Conservation (phyloP, 495 filamentous ascomycete genomes). For the Tetracladium marchalianum region DNA sequence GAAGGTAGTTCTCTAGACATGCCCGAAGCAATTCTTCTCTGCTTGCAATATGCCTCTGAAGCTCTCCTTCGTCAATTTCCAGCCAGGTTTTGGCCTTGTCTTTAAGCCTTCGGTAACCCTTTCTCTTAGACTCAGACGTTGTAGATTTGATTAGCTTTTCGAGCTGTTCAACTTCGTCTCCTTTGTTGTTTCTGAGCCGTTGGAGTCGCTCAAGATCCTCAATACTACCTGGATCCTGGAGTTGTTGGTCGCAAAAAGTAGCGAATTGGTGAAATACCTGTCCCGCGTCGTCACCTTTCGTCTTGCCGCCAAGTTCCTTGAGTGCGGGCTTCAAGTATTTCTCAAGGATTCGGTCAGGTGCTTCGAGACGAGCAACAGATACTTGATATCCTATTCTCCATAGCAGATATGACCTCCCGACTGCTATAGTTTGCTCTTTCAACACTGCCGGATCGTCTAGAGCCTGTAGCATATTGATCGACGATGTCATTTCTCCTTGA, state of each 20-base stretch:
- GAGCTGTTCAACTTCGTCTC: slow-evolving; percentile 61
- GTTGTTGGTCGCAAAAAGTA: slow-evolving; percentile 85
- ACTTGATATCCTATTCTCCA: slow-evolving; percentile 82
- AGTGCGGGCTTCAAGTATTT: slow-evolving; percentile 76
- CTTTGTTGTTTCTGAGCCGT: slow-evolving; percentile 71
- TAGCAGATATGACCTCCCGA: slow-evolving; percentile 71
- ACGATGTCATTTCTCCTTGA: slow-evolving; percentile 82
- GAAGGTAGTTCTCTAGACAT: slow-evolving; percentile 91
- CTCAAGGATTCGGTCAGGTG: slow-evolving; percentile 79
- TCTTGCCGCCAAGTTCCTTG: slow-evolving; percentile 62
- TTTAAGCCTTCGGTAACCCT: slow-evolving; percentile 29
- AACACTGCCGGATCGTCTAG: slow-evolving; percentile 52
- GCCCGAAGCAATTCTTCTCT: slow-evolving; percentile 73
- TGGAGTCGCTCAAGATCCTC: slow-evolving; percentile 79
- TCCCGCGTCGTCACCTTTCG: slow-evolving; percentile 64
- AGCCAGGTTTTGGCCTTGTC: slow-evolving; percentile 79
- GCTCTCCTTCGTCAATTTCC: slow-evolving; percentile 77
- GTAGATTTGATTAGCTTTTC: slow-evolving; percentile 43
- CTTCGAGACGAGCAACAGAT: slow-evolving; percentile 86
- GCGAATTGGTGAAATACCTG: slow-evolving; percentile 92
- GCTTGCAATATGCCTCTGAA: slow-evolving; percentile 61
- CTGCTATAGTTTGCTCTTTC: slow-evolving; percentile 59
- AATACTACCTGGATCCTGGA: slow-evolving; percentile 70
- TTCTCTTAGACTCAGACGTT: slow-evolving; percentile 39
- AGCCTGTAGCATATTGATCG: slow-evolving; percentile 77